A percentile compares a stretch with the other conserved stretches of the same genome.
Evolutionary conservation across 2,329 filamentous ascomycete species (phyloP).

Genomic region (Colletotrichum zoysiae): DNA sequence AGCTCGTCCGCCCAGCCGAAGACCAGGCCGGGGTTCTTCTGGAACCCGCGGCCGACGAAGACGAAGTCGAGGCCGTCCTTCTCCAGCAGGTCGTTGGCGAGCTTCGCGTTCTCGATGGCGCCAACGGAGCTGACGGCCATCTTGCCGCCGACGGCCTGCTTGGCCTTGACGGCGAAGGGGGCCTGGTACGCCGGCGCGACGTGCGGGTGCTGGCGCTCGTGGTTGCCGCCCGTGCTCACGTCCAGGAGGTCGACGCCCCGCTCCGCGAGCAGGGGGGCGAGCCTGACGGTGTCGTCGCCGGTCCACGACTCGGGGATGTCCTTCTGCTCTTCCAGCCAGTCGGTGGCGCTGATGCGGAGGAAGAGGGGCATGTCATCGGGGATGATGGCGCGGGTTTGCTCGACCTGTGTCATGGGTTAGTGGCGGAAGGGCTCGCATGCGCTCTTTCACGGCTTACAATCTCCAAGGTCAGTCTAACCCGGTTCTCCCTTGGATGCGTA

Average conservation of each 20-base stretch:
- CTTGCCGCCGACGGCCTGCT: slow-evolving; percentile 74
- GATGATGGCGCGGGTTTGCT: slow-evolving; percentile 71
- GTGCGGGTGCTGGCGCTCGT: slow-evolving; percentile 66
- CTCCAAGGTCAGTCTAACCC: slow-evolving; percentile 69
- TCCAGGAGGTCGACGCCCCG: slow-evolving; percentile 78
- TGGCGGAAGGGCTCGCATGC: not conserved
- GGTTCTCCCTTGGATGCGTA: slow-evolving; percentile 49
- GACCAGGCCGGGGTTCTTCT: slow-evolving; percentile 66
- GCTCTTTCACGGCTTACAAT: slow-evolving; percentile 48
- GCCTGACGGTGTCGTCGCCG: slow-evolving; percentile 69
- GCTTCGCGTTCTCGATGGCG: slow-evolving; percentile 53
- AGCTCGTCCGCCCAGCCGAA: slow-evolving; percentile 65
- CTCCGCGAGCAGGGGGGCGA: slow-evolving; percentile 73
- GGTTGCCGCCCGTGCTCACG: slow-evolving; percentile 73
- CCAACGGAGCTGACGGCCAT: slow-evolving; percentile 65
- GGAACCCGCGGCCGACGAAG: slow-evolving; percentile 62
- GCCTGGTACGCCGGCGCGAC: slow-evolving; percentile 73
- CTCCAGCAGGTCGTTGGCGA: slow-evolving; percentile 59
- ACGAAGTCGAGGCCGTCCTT: slow-evolving; percentile 59
- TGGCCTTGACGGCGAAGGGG: slow-evolving; percentile 73
- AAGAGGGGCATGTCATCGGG: slow-evolving; percentile 78
- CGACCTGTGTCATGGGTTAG: slow-evolving; percentile 52
- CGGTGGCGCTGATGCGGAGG: slow-evolving; percentile 77
- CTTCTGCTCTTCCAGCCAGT: slow-evolving; percentile 76
- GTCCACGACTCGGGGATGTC: slow-evolving; percentile 74